phyloP scores from a whole-genome alignment of 192 early-diverging fungal species.

The Coemansia asiatica region DNA sequence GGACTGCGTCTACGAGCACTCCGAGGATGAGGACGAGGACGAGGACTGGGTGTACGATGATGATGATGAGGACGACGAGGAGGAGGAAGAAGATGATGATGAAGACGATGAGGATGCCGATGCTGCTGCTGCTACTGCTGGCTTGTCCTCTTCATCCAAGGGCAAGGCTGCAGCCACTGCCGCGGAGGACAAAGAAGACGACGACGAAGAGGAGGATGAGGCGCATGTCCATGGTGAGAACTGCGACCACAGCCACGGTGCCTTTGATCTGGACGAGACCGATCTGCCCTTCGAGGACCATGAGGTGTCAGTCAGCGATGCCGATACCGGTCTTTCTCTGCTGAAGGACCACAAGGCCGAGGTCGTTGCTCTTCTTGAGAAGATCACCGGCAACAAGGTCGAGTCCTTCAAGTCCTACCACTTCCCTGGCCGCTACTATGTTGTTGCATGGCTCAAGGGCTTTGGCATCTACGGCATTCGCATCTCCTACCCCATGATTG shows the following conservation, averaged over 20 bases:
- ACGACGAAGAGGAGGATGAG: constrained; percentile 35
- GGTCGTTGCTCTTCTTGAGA: constrained; percentile 37
- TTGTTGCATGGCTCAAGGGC: constrained; percentile 53
- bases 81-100: constrained; percentile 13
- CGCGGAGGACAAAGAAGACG: constrained; percentile 19
- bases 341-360: constrained; percentile 44
- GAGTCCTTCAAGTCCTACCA: constrained; percentile 54
- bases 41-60: constrained; percentile 34
- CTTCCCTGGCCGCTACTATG: constrained; percentile 55
- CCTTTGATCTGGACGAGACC: constrained; percentile 19
- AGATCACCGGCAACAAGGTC: constrained; percentile 39
- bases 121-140: neutral
- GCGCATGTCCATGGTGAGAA: constrained; percentile 47
- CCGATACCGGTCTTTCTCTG: constrained; percentile 39
- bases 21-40: constrained; percentile 50
- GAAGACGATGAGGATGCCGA: constrained; percentile 4
- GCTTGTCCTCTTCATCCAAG: constrained; percentile 9
- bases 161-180: constrained; percentile 26
- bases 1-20: constrained; percentile 50
- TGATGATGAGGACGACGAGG: constrained; percentile 18
- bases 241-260: constrained; percentile 44
- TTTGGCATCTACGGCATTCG: constrained; percentile 55
- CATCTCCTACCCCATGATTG: constrained; percentile 52
- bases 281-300: constrained; percentile 50
- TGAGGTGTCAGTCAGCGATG: constrained; percentile 27